Evolutionary conservation across 2,329 filamentous ascomycete genomes (phyloP).

Genomic region (Acrocalymma vagum): DNA sequence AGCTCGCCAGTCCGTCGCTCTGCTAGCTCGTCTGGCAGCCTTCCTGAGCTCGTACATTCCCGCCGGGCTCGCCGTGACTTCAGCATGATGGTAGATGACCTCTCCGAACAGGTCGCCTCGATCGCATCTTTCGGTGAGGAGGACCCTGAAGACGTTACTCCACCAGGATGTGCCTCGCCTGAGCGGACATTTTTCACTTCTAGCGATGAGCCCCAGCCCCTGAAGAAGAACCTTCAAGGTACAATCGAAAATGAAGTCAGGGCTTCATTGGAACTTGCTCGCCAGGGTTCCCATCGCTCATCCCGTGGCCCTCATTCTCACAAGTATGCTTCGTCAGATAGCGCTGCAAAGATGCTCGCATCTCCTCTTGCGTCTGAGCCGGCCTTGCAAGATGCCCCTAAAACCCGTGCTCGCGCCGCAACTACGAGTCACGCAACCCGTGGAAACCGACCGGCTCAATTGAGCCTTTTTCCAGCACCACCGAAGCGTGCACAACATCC

Average conservation of each 20-base stretch:
- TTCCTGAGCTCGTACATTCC: constrained; percentile 48
- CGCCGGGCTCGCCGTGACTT: constrained; percentile 42
- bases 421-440: constrained; percentile 32
- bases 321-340: constrained; percentile 43
- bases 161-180: constrained; percentile 32
- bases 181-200: constrained; percentile 40
- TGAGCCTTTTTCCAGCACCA: constrained; percentile 46
- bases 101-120: constrained; percentile 41
- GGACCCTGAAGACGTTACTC: constrained; percentile 38
- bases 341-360: constrained; percentile 40
- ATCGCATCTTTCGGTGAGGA: constrained; percentile 34
- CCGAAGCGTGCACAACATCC: constrained; percentile 27
- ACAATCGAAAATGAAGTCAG: constrained; percentile 30
- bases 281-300: constrained; percentile 31
- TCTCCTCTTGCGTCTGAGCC: constrained; percentile 7
- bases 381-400: constrained; percentile 15
- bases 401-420: constrained; percentile 34
- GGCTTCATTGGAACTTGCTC: constrained; percentile 36
- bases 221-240: no score
- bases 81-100: constrained; percentile 39
- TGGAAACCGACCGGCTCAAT: constrained; percentile 24
- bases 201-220: constrained; percentile 29
- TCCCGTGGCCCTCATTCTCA: constrained; percentile 26
- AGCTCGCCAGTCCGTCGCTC: constrained; percentile 45
- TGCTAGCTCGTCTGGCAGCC: constrained; percentile 47